Percentiles rank a stretch among this genome's conserved stretches.
Evolutionary conservation across 2,329 filamentous ascomycete species (phyloP).

Genomic region (Tolypocladium ovalisporum): DNA sequence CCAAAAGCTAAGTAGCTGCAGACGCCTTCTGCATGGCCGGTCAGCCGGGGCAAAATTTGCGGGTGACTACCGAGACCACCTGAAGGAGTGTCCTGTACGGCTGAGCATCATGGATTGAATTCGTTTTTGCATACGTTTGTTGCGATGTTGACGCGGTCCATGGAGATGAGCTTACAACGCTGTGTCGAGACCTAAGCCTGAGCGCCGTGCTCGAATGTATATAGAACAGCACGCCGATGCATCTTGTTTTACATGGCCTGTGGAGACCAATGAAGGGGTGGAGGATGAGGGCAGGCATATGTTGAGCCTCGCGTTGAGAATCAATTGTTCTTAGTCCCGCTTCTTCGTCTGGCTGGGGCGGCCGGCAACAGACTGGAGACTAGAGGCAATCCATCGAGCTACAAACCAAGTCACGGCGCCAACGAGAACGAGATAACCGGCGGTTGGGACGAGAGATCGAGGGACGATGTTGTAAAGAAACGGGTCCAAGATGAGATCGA

Average conservation of each 20-base stretch:
- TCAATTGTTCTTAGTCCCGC: slow-evolving; percentile 15
- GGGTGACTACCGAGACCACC: not conserved
- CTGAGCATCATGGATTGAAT: not conserved
- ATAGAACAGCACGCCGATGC: slow-evolving; percentile 14
- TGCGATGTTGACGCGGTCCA: not conserved
- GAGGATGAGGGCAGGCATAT: not conserved
- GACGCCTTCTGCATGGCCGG: not conserved
- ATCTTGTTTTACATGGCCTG: not conserved
- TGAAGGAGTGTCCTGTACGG: not conserved
- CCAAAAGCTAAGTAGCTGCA: not conserved
- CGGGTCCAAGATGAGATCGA: slow-evolving; percentile 79
- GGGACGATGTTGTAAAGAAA: slow-evolving; percentile 74
- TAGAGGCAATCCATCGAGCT: slow-evolving; percentile 21
- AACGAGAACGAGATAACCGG: slow-evolving; percentile 54
- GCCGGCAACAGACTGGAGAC: slow-evolving; percentile 15
- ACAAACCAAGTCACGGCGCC: slow-evolving; percentile 36
- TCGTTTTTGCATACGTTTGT: not conserved
- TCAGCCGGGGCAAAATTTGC: not conserved
- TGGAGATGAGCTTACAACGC: not conserved
- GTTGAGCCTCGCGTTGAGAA: not conserved
- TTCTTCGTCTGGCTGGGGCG: slow-evolving; percentile 23
- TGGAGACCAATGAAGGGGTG: not conserved
- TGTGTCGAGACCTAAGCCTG: slow-evolving; percentile 6
- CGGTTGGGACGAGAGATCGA: slow-evolving; percentile 62
- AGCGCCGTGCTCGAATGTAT: slow-evolving; percentile 14